Conservation (phyloP, 140 eudicot genomes). For the Stevia rebaudiana region DNA sequence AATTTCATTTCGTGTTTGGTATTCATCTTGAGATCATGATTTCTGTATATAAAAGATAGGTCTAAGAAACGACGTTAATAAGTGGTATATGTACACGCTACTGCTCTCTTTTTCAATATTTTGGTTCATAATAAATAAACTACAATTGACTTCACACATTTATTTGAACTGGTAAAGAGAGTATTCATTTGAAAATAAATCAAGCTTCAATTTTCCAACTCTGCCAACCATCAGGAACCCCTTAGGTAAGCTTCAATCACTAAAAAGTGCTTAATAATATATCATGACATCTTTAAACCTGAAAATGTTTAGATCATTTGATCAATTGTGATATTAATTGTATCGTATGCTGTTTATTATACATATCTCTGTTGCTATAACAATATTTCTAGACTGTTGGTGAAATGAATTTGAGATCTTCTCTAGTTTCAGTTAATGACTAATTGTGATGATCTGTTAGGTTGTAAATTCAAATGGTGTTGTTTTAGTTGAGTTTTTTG, state of each 20-base stretch:
- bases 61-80: background rate
- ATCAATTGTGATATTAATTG: no score
- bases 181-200: no score
- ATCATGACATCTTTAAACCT: background rate
- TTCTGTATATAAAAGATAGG: background rate
- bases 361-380: background rate
- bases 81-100: background rate
- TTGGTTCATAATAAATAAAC: background rate
- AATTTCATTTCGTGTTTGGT: background rate
- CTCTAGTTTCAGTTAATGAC: no score
- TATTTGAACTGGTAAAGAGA: no score
- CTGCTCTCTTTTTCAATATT: background rate
- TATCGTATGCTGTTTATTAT: no score
- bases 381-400: background rate
- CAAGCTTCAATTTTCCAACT: no score
- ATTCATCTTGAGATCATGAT: constrained; percentile 14
- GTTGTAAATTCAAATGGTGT: constrained; percentile 75
- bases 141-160: no score
- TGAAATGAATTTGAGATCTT: background rate
- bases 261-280: no score
- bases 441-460: constrained; percentile 33
- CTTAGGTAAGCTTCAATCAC: no score
- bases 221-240: no score
- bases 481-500: constrained; percentile 82
- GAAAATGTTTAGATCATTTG: background rate